These are phyloP conservation scores for Oryza australiensis DNA, from an alignment of 176 grass and related monocot genomes.

Conservation along the genomic window DNA sequence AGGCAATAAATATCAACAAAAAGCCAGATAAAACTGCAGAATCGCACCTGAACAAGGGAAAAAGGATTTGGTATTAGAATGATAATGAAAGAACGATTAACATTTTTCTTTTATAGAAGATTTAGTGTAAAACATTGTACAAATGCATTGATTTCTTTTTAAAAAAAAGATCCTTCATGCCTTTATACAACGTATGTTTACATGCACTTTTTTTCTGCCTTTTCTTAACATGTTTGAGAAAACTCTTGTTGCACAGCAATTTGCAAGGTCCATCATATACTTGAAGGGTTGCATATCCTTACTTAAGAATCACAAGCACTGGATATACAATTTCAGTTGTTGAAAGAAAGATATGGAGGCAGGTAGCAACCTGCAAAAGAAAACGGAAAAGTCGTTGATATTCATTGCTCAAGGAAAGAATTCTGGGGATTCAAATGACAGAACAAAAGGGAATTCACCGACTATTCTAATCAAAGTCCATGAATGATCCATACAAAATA, in stretches of 20 bases:
- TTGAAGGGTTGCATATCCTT: conserved; percentile 39
- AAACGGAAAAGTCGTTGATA: not conserved
- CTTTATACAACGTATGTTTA: conserved; percentile 10
- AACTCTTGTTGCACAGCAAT: not conserved
- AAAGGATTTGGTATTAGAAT: conserved; percentile 29
- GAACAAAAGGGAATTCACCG: not conserved
- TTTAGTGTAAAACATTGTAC: not conserved
- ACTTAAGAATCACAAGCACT: conserved; percentile 86
- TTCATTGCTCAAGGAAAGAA: not conserved
- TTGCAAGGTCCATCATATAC: conserved; percentile 12
- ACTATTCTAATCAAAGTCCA: not conserved
- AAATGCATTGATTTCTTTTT: not conserved
- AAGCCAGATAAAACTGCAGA: conserved; percentile 95
- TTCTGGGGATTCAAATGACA: not conserved
- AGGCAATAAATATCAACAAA: conserved; percentile 83
- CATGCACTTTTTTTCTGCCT: conserved; percentile 18
- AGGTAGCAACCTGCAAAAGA: conserved; percentile 57
- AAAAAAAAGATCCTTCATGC: conserved; percentile 3
- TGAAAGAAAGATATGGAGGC: conserved; percentile 63
- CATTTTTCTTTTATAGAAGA: conserved; percentile 1
- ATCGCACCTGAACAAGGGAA: conserved; percentile 67
- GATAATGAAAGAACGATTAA: not conserved
- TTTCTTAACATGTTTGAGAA: not conserved
- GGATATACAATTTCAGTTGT: conserved; percentile 76
- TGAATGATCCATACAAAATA: conserved; percentile 9